A percentile compares a stretch with the other conserved stretches of the same genome.
Conservation (phyloP, 1,284 basidiomycete genomes). For the Ustilago sp. region DNA sequence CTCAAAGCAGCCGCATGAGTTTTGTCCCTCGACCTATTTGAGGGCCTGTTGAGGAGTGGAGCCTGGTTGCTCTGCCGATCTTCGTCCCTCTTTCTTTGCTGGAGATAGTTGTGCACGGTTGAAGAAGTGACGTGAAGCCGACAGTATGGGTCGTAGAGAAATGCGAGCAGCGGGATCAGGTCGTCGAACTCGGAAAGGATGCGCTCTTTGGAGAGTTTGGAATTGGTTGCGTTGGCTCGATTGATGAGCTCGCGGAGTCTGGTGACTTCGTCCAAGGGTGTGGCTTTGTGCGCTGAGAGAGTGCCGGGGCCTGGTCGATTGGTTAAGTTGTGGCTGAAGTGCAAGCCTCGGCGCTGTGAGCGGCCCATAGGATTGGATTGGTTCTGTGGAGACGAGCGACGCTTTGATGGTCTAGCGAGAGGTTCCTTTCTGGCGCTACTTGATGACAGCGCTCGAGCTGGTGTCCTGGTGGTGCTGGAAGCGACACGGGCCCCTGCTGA, state of each 20-base stretch:
- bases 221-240: conserved; percentile 45
- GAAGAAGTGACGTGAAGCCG: conserved; percentile 44
- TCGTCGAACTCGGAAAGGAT: conserved; percentile 40
- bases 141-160: conserved; percentile 46
- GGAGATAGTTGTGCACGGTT: conserved; percentile 33
- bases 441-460: background rate
- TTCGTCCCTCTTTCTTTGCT: conserved; percentile 26
- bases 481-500: background rate
- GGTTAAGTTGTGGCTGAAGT: conserved; percentile 15
- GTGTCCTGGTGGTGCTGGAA: background rate
- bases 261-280: conserved; percentile 46
- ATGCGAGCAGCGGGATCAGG: conserved; percentile 35
- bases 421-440: background rate
- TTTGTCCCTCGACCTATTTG: conserved; percentile 20
- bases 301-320: conserved; percentile 13
- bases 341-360: conserved; percentile 8
- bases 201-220: conserved; percentile 39
- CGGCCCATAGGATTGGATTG: too few species aligned
- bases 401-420: background rate
- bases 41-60: conserved; percentile 32
- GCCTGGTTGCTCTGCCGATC: conserved; percentile 44
- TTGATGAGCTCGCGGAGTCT: conserved; percentile 47
- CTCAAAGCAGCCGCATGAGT: conserved; percentile 29
- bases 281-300: conserved; percentile 9
- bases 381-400: background rate